Evolutionary conservation across 2,329 filamentous ascomycete species (phyloP).

Genomic region (Zymoseptoria pseudotritici): DNA sequence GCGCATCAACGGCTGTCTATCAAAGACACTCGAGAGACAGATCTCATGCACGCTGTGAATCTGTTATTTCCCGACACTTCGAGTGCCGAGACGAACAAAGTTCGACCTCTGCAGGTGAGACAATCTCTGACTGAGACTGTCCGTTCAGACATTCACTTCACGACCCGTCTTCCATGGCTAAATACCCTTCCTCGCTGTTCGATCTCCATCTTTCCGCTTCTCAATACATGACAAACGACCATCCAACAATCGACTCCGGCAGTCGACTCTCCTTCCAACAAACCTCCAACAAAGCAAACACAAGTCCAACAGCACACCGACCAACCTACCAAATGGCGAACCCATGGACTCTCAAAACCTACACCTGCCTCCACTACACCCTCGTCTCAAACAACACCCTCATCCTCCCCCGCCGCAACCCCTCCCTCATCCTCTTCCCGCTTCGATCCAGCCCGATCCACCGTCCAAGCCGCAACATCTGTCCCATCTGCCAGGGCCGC

Average conservation of each 20-base stretch:
- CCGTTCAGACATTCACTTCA: not conserved
- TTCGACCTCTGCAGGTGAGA: not conserved
- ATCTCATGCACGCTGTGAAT: not conserved
- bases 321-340: not conserved
- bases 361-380: not conserved
- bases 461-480: not conserved
- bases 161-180: not conserved
- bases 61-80: not conserved
- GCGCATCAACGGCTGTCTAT: not conserved
- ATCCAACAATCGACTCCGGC: not conserved
- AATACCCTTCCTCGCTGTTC: not conserved
- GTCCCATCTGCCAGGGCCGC: not conserved
- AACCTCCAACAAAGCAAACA: not conserved
- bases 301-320: not conserved
- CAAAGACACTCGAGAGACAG: not conserved
- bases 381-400: not conserved
- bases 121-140: not conserved
- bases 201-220: not conserved
- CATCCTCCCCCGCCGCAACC: not conserved
- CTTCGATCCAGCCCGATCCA: not conserved
- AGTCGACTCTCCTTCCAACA: not conserved
- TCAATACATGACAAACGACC: not conserved
- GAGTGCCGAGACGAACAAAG: not conserved
- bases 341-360: not conserved
- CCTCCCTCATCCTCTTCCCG: not conserved